Base-by-base conservation (phyloP, 805 yeast species). In the Torulaspora franciscae region DNA sequence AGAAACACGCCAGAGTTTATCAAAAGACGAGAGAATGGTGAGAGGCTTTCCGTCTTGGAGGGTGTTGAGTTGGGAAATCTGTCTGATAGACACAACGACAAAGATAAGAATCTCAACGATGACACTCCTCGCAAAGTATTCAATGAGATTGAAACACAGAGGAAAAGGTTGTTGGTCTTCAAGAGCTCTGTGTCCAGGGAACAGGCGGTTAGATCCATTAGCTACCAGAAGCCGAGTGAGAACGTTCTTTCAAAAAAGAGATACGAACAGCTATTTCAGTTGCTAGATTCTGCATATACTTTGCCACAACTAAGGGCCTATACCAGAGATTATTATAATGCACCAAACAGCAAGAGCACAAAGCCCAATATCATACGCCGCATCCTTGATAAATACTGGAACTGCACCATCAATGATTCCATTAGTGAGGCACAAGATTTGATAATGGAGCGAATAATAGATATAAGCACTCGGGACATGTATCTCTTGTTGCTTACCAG, bases 401-500 rank as follows among this genome's bases (percentile, higher is more conserved):
- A 48, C 19, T 47, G 60, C 40, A 26, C 45, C 40, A 35, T 51
- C 17, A 49, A 52, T 37, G 53, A 50, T 19, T 25, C 37, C 3
- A 49, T 52, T 27, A 45, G 46, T 30, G 57, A 56, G 29, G 30
- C 48, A 6, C 55, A 56, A 7, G 59, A 55, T 43, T 47, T 58
- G 28, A 50, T 58, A 11, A 43, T 50, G 15, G 60, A 57, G 35
- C 52, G 55, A 30, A 46, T 56, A 23, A 53, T 58, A 9, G 55
- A 55, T 37, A 46, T 56, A 10, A 51, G 51, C 39, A 55, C 54
- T 2, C 50, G 58, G 35, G 61, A 53, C 39, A 55, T 58, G 48
- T 58, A 56, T 42, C 47, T 62, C 11, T 41, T 63, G 27, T 34
- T 63, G 24, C 47, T 61, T 19, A 62, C 67, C 8, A 55, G 62